phyloP scores from a whole-genome alignment of 306 rosid species.

The Gillenia trifoliata region DNA sequence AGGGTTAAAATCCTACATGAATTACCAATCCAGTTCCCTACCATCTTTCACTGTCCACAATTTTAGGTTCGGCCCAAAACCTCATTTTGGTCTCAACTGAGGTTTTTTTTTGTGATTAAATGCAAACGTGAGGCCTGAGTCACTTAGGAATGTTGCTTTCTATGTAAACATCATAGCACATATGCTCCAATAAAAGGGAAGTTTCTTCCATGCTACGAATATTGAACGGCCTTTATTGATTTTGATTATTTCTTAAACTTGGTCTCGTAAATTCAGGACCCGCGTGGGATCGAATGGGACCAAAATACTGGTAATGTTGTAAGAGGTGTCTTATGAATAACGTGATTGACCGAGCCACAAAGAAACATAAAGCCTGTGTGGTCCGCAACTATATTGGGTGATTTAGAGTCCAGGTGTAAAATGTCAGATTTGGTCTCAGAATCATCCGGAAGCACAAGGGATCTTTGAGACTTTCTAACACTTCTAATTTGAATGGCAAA shows the following conservation, averaged over 20 bases:
- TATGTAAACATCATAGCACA: no score
- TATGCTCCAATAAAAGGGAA: no score
- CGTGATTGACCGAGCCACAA: not conserved
- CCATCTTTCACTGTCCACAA: not conserved
- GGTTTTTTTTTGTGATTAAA: not conserved
- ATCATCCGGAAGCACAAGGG: not conserved
- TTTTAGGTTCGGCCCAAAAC: not conserved
- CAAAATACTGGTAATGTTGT: no score
- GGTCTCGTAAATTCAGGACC: no score
- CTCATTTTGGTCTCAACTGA: not conserved
- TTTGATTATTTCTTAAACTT: no score
- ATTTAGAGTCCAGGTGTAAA: not conserved
- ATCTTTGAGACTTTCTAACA: not conserved
- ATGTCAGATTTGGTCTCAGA: not conserved
- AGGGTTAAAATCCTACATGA: not conserved
- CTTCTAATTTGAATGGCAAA: not conserved
- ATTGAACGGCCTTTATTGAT: no score
- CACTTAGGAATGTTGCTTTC: no score
- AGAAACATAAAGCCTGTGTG: not conserved
- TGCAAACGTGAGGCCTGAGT: not conserved
- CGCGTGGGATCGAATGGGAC: no score
- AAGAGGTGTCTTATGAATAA: no score
- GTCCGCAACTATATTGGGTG: no score
- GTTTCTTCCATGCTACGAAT: no score
- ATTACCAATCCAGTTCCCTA: not conserved